Evolutionary conservation across 768 basidiomycete genomes (phyloP), one percentile per base, ranked within the genome.

Genomic region (Pluteus cervinus): DNA sequence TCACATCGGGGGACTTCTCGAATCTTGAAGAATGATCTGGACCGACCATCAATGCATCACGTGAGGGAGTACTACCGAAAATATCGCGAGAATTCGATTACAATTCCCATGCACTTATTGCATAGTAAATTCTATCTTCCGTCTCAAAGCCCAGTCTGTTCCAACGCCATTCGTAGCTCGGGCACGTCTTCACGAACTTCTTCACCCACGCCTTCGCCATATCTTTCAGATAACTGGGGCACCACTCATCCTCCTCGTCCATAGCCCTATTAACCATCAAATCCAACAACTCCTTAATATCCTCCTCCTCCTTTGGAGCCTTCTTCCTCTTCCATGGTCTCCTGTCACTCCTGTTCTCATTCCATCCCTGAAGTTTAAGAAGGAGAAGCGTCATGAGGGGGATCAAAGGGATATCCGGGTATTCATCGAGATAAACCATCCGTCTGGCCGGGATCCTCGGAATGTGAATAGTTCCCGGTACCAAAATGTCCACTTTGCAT

Each of bases 321-420:
- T 69, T 68, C 17, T n/a, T 32, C 36, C 44, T 49, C 37, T 62
- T 48, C 30, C 63, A 53, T 9, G 24, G 7, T 24, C 60, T 50
- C 11, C 32, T 14, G n/a, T 58, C 50, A 16, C 35, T 45, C 12
- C 54, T 48, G 36, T 64, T 61, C 39, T 62, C 54, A 24, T 47
- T 41, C 62, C 61, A 63, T 6, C 52, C 60, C 40, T 62, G 61
- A 5, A 63, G 40, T 41, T 64, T 61, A 22, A 63, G 43, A 10
- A 62, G 44, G 4, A 63, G 46, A 7, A 62, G 39, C 4, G 52
- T 47, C 10, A 58, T 40, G 37, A 63, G 51, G 0, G 59, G 60
- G 44, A 57, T 53, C 7, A 57, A 42, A 60, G 26, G 10, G 45
- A 28, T 28, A 14, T 28, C 26, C 9, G 9, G 9, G 26, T 28